phyloP scores from a whole-genome alignment of 805 yeast genomes.

The Metschnikowia vanudenii region DNA sequence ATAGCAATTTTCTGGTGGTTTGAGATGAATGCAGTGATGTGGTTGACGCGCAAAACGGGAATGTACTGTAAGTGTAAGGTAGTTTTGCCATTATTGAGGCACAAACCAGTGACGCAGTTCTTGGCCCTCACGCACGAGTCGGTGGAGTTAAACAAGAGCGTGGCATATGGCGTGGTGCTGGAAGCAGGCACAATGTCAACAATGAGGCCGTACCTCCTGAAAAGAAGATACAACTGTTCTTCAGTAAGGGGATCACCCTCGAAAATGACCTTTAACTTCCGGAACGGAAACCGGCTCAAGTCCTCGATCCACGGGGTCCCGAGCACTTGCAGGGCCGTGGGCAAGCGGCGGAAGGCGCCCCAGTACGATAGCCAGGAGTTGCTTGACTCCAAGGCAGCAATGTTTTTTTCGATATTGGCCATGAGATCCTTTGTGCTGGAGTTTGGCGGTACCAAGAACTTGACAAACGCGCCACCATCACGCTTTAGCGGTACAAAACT shows the following conservation, averaged over 20 bases:
- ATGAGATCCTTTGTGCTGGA: slow-evolving; percentile 53
- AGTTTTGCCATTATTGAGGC: slow-evolving; percentile 53
- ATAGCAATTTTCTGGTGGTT: slow-evolving; percentile 81
- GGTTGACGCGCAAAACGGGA: slow-evolving; percentile 51
- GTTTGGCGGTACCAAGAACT: slow-evolving; percentile 59
- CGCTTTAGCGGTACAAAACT: slow-evolving; percentile 68
- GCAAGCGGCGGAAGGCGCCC: slow-evolving; percentile 27
- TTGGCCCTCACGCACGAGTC: slow-evolving; percentile 82
- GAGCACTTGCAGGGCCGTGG: slow-evolving; percentile 67
- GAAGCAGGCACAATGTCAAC: slow-evolving; percentile 65
- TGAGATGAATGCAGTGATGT: slow-evolving; percentile 55
- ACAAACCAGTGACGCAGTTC: slow-evolving; percentile 84
- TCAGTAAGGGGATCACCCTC: slow-evolving; percentile 77
- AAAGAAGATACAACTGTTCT: slow-evolving; percentile 74
- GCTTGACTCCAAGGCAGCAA: slow-evolving; percentile 22
- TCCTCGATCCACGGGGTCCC: slow-evolving; percentile 98
- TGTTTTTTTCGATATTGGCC: slow-evolving; percentile 47
- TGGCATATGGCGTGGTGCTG: slow-evolving; percentile 46
- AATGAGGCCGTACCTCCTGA: slow-evolving; percentile 86
- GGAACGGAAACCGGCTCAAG: slow-evolving; percentile 70
- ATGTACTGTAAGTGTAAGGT: slow-evolving; percentile 70
- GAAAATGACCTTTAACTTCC: slow-evolving; percentile 60
- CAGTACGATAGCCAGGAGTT: slow-evolving; percentile 13
- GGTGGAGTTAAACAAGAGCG: slow-evolving; percentile 52
- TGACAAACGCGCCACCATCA: slow-evolving; percentile 94